phyloP scores from a whole-genome alignment of 768 basidiomycete species.

The Serendipita sp. region DNA sequence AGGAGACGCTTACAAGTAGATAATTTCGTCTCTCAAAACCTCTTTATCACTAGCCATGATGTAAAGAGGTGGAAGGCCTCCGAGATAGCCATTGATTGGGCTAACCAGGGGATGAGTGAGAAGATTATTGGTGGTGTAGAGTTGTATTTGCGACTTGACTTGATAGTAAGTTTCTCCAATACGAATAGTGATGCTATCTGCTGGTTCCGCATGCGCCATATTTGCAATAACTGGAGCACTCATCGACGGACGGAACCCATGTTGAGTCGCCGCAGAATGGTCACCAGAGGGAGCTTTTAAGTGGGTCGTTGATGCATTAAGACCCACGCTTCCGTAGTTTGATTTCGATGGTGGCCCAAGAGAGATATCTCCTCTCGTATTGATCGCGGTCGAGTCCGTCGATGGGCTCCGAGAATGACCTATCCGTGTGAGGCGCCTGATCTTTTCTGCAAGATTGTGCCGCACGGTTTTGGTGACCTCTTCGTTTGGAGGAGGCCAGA shows the following conservation, averaged over 20 bases:
- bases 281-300: background rate
- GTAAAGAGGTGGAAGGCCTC: conserved; percentile 76
- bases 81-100: conserved; percentile 61
- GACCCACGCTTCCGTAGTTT: conserved; percentile 4
- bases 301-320: background rate
- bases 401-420: conserved; percentile 1
- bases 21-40: conserved; percentile 79
- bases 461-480: conserved; percentile 5
- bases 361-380: background rate
- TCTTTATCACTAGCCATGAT: conserved; percentile 82
- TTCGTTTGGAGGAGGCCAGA: conserved; percentile 11
- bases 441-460: conserved; percentile 2
- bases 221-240: conserved; percentile 14
- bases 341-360: background rate
- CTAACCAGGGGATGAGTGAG: conserved; percentile 62
- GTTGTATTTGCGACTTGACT: conserved; percentile 52
- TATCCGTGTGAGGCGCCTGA: background rate
- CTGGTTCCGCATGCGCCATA: conserved; percentile 20
- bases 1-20: conserved; percentile 41
- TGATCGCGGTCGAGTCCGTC: background rate
- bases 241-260: conserved; percentile 7
- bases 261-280: background rate
- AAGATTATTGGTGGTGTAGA: conserved; percentile 71
- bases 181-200: background rate
- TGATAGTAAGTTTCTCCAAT: conserved; percentile 14